A percentile compares a stretch with the other conserved stretches of the same genome.
Evolutionary conservation across 371 early-diverging fungal species (phyloP).

Genomic region (Dichotomocladium elegans): DNA sequence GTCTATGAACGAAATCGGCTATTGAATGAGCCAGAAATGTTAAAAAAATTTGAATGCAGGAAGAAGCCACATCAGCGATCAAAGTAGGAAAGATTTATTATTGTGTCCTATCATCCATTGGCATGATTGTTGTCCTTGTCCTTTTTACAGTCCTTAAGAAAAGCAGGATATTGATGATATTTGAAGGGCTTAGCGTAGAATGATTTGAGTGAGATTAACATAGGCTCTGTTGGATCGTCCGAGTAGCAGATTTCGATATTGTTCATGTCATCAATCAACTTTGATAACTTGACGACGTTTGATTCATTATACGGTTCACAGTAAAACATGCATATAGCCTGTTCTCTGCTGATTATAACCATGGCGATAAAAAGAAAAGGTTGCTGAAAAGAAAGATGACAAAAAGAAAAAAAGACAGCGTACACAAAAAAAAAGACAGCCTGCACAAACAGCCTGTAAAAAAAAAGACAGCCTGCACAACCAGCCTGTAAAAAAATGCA

Average conservation of each 20-base stretch:
- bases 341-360: neutral
- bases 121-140: too few species aligned
- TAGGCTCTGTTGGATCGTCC: neutral
- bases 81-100: too few species aligned
- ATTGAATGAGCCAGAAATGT: slow-evolving; percentile 15
- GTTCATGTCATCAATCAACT: neutral
- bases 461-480: too few species aligned
- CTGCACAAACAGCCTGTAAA: too few species aligned
- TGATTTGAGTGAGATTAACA: neutral
- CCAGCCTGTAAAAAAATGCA: too few species aligned
- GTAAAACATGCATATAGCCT: neutral
- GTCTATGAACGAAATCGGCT: slow-evolving; percentile 5
- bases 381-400: neutral
- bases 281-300: neutral
- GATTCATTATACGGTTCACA: neutral
- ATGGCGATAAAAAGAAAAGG: neutral
- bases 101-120: too few species aligned
- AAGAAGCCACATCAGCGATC: slow-evolving; percentile 2
- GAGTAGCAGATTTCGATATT: neutral
- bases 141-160: too few species aligned
- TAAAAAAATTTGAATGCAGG: slow-evolving; percentile 16
- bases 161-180: neutral
- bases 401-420: too few species aligned
- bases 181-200: neutral
- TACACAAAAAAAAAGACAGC: too few species aligned